These are phyloP conservation scores for Primulina huaijiensis DNA, from an alignment of 257 asterid species.

Conservation along the genomic window DNA sequence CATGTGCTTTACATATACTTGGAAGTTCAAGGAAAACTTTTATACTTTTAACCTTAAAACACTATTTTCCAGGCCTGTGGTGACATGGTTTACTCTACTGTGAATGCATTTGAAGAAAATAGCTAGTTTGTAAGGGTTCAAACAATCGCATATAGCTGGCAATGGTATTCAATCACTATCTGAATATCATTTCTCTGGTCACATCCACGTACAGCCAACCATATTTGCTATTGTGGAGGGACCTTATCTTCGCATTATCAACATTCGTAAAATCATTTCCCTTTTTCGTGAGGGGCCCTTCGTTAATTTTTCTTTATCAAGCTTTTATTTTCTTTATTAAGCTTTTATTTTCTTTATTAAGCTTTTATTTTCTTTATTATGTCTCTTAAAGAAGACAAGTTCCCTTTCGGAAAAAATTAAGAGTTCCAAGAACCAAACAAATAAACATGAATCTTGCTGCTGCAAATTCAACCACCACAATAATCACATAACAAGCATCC, in stretches of 20 bases:
- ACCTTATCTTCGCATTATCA: slow-evolving; percentile 23
- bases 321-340: not conserved
- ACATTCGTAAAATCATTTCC: not conserved
- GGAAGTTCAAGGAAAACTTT: too few relatives aligned
- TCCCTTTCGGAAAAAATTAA: not conserved
- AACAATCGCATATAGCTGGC: not conserved
- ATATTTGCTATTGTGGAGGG: slow-evolving; percentile 18
- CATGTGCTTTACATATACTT: too few relatives aligned
- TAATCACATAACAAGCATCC: slow-evolving; percentile 15
- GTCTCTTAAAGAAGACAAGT: not conserved
- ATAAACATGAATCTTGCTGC: slow-evolving; percentile 7
- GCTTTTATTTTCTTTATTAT: not conserved
- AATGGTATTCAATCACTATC: not conserved
- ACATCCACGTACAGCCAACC: not conserved
- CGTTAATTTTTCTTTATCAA: slow-evolving; percentile 3
- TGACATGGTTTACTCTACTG: too few relatives aligned
- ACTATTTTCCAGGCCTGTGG: too few relatives aligned
- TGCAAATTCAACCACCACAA: slow-evolving; percentile 22
- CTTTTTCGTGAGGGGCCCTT: slow-evolving; percentile 20
- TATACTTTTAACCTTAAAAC: too few relatives aligned
- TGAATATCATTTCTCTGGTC: not conserved
- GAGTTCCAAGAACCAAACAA: not conserved
- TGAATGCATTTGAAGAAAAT: too few relatives aligned
- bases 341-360: slow-evolving; percentile 8
- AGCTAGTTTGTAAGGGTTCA: too few relatives aligned